These are phyloP conservation scores for Calonectria pseudoreteaudii DNA, from an alignment of 2,329 filamentous ascomycete species.

Conservation along the genomic window DNA sequence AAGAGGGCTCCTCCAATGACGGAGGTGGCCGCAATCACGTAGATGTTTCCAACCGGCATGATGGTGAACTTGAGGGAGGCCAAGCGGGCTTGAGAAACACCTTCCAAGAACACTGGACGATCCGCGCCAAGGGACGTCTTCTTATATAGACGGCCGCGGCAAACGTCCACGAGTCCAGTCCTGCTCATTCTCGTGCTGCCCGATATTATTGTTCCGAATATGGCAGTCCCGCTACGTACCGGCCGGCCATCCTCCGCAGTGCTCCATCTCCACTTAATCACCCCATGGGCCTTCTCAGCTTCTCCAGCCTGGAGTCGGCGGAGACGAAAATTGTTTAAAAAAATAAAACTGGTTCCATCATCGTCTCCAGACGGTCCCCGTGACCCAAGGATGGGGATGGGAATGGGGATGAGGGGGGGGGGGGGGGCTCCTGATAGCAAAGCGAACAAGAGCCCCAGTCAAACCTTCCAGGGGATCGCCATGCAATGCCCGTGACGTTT, in stretches of 20 bases:
- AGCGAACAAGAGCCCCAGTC: neutral
- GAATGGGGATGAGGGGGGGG: too few species aligned
- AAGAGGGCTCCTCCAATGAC: conserved; percentile 41
- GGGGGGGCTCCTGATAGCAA: conserved; percentile 7
- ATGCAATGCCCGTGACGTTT: conserved; percentile 9
- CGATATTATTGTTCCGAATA: neutral
- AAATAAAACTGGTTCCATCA: neutral
- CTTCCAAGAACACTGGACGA: neutral
- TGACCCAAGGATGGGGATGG: conserved; percentile 4
- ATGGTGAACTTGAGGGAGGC: neutral
- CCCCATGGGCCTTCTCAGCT: conserved; percentile 17
- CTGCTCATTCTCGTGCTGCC: neutral
- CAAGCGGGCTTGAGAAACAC: neutral
- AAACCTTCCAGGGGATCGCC: neutral
- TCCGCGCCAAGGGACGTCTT: neutral
- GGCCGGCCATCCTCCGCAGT: neutral
- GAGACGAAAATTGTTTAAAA: conserved; percentile 4
- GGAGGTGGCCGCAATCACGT: conserved; percentile 38
- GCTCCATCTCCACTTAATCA: conserved; percentile 10
- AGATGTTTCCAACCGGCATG: conserved; percentile 37
- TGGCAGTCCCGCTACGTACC: neutral
- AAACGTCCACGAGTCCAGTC: neutral
- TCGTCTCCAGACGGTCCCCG: neutral
- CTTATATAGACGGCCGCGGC: neutral
- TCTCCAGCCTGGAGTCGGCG: conserved; percentile 17